These are phyloP conservation scores for Rhizomucor pusillus DNA, from an alignment of 371 early-diverging fungal genomes.

Conservation along the genomic window DNA sequence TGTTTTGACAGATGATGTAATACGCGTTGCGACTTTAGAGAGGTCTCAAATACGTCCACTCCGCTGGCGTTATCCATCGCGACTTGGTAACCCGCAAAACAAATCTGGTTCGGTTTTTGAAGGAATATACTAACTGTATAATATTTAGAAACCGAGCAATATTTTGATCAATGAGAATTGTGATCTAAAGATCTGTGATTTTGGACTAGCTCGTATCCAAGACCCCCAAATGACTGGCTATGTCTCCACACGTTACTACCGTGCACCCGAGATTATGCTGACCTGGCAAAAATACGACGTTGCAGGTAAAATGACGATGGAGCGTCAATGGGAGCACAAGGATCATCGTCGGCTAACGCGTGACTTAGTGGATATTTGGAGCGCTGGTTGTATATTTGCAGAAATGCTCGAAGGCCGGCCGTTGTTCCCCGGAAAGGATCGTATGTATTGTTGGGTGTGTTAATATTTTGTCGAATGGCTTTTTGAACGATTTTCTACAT, in stretches of 20 bases:
- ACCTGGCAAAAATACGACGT: constrained; percentile 98
- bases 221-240: constrained; percentile 95
- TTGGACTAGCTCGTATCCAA: constrained; percentile 93
- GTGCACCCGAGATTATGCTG: constrained; percentile 98
- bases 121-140: too few relatives aligned
- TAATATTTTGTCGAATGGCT: background rate
- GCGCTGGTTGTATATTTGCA: constrained; percentile 98
- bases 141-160: constrained; percentile 86
- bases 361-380: constrained; percentile 95
- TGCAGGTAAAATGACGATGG: constrained; percentile 57
- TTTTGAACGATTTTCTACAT: constrained; percentile 1
- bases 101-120: too few relatives aligned
- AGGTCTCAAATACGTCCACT: constrained; percentile 91
- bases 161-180: constrained; percentile 95
- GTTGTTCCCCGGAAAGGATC: constrained; percentile 96
- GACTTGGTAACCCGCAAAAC: constrained; percentile 66
- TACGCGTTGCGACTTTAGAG: constrained; percentile 40
- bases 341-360: background rate
- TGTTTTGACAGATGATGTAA: background rate
- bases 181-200: constrained; percentile 97
- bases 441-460: constrained; percentile 46
- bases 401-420: constrained; percentile 97
- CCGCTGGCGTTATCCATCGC: constrained; percentile 93
- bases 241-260: constrained; percentile 97
- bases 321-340: background rate